Base-by-base conservation (phyloP, 208 protist genomes). In the Strigomonas culicis region DNA sequence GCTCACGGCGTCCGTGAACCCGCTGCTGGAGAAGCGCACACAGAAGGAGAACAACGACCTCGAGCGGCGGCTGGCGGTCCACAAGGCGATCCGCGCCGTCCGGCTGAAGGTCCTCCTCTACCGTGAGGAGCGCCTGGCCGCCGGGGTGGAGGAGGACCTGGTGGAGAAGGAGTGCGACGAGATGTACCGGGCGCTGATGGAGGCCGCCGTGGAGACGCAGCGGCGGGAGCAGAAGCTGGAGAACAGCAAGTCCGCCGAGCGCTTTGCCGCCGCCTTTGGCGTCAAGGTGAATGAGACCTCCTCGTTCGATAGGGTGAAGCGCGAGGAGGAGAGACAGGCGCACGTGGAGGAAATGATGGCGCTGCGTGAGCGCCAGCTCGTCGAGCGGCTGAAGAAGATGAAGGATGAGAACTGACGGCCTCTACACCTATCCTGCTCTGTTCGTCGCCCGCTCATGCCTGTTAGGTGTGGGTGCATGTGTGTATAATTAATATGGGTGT, bases 241-340 rank as follows among this genome's bases (percentile, higher is more conserved):
- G 32, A 56, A 85, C 21, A 68, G 68, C 21, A 95, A 92, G 66
- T 80, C 77, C 0, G 85, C 86, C 1, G 80, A 88, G 62, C 71
- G 71, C 30, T 95, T 95, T 62, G 89, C 89, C 3, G 69, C 72
- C 11, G 85, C 86, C 7, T 91, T 95, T 64, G 67, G 70, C 11
- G 83, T 93, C 68, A 77, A 58, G 52, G 17, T 28, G 52, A 58
- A 4, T 2, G 52, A 58, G 13, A 34, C 17, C 52, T 58, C 52
- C 62, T 63, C 84, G 13, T 92, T 94, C 72, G 81, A 92, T 51
- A 65, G 82, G 27, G 52, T 59, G 0, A 69, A 77, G 27, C 72
- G 82, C 36, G 84, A 90, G 52, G 82, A 77, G 34, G 80, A 83
- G 56, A 36, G 56, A 59, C 69, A 67, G 15, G 63, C 51, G 8